Percentiles rank a stretch among this genome's conserved stretches.
Evolutionary conservation across 1,284 basidiomycete genomes (phyloP).

Genomic region (Ustilago curta): DNA sequence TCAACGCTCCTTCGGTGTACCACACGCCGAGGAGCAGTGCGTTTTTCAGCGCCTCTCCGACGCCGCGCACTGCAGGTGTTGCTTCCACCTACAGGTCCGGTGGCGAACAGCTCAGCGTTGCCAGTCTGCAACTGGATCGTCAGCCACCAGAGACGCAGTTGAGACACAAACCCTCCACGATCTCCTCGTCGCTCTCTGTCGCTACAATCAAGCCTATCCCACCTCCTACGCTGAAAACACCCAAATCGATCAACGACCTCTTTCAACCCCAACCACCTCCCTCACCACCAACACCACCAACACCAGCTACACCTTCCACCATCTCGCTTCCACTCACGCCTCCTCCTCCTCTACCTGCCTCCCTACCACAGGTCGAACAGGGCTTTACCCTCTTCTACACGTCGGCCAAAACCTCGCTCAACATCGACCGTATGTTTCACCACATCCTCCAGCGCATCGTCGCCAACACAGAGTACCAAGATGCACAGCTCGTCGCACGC

Average conservation of each 20-base stretch:
- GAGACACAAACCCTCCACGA: constrained; percentile 18
- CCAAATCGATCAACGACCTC: constrained; percentile 45
- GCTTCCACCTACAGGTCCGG: background rate
- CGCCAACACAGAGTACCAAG: constrained; percentile 23
- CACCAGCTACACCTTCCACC: constrained; percentile 17
- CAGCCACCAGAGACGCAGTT: background rate
- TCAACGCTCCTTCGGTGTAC: constrained; percentile 49
- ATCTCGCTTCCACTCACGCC: constrained; percentile 14
- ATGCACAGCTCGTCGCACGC: background rate
- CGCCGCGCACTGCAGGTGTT: constrained; percentile 17
- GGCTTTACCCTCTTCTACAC: constrained; percentile 64
- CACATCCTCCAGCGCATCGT: constrained; percentile 51
- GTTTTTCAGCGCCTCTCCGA: constrained; percentile 44
- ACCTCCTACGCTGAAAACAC: constrained; percentile 14
- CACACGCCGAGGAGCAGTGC: constrained; percentile 59
- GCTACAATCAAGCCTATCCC: constrained; percentile 12
- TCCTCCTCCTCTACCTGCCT: background rate
- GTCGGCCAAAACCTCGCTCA: constrained; percentile 48
- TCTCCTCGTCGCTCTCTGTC: constrained; percentile 18
- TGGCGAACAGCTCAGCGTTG: constrained; percentile 14
- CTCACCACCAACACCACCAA: background rate
- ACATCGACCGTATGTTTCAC: constrained; percentile 53
- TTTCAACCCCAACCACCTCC: constrained; percentile 12
- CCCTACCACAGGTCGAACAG: constrained; percentile 22
- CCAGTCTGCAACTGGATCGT: background rate